Conservation (phyloP, 1,284 basidiomycete genomes). For the Cryptococcus sp. region DNA sequence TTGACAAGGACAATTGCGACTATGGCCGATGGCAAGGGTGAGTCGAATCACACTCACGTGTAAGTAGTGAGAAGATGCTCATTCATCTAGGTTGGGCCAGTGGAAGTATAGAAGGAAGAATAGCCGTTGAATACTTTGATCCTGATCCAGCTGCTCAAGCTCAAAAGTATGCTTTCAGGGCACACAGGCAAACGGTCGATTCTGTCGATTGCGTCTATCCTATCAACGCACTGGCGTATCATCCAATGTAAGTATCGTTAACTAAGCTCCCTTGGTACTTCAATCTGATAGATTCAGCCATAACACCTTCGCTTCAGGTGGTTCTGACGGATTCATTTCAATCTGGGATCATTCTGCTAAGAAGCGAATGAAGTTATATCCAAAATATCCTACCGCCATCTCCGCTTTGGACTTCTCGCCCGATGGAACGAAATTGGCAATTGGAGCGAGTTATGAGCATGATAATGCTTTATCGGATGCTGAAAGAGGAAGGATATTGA, state of each 20-base stretch:
- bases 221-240: constrained; percentile 90
- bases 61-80: not conserved
- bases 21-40: constrained; percentile 88
- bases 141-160: constrained; percentile 68
- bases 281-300: constrained; percentile 52
- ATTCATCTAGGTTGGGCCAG: constrained; percentile 73
- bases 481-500: constrained; percentile 36
- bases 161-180: constrained; percentile 98
- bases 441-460: constrained; percentile 83
- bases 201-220: constrained; percentile 98
- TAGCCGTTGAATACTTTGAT: constrained; percentile 97
- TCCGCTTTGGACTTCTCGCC: constrained; percentile 73
- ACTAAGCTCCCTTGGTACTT: not conserved
- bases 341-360: constrained; percentile 98
- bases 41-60: constrained; percentile 18
- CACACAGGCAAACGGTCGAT: constrained; percentile 83
- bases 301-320: constrained; percentile 91
- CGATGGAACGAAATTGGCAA: constrained; percentile 74
- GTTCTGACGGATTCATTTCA: constrained; percentile 84
- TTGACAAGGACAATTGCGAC: constrained; percentile 86
- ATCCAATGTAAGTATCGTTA: constrained; percentile 64
- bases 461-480: constrained; percentile 58
- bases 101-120: constrained; percentile 89
- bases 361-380: constrained; percentile 86
- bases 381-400: constrained; percentile 68